A percentile compares a stretch with the other conserved stretches of the same genome.
phyloP scores from a whole-genome alignment of 2,329 filamentous ascomycete genomes.

The Lecanosticta acicola region DNA sequence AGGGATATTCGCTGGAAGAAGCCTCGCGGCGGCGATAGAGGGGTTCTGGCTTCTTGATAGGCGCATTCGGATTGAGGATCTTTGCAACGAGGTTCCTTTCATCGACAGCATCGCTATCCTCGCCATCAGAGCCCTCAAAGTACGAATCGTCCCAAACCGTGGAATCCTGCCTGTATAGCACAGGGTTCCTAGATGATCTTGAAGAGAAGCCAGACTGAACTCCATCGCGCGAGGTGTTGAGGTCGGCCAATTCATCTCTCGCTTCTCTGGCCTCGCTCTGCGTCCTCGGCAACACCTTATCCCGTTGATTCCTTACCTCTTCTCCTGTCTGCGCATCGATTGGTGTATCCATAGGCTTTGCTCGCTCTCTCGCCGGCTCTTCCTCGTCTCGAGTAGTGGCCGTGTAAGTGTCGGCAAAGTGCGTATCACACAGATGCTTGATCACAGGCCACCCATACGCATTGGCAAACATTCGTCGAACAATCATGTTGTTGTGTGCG shows the following conservation, averaged over 20 bases:
- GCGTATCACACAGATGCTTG: slow-evolving; percentile 88
- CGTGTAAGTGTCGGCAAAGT: slow-evolving; percentile 72
- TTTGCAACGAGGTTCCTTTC: slow-evolving; percentile 28
- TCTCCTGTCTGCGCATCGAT: slow-evolving; percentile 44
- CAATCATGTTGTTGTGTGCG: slow-evolving; percentile 97
- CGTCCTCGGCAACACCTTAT: slow-evolving; percentile 37
- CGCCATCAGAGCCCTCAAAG: slow-evolving; percentile 43
- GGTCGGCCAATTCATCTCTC: slow-evolving; percentile 35
- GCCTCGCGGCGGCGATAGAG: slow-evolving; percentile 14
- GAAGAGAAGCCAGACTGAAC: slow-evolving; percentile 22
- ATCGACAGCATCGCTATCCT: slow-evolving; percentile 40
- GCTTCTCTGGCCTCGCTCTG: slow-evolving; percentile 47
- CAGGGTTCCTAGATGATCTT: slow-evolving; percentile 7
- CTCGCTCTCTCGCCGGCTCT: slow-evolving; percentile 63
- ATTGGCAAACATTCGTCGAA: slow-evolving; percentile 93
- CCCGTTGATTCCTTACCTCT: slow-evolving; percentile 37
- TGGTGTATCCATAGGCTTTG: slow-evolving; percentile 51
- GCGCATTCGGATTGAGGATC: slow-evolving; percentile 26
- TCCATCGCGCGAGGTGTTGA: slow-evolving; percentile 31
- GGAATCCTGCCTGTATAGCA: slow-evolving; percentile 35
- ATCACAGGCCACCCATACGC: slow-evolving; percentile 97
- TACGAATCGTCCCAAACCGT: slow-evolving; percentile 46
- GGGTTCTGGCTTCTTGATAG: slow-evolving; percentile 21
- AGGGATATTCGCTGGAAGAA: slow-evolving; percentile 2
- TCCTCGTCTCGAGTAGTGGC: slow-evolving; percentile 63